These are phyloP conservation scores for Zanthoxylum bungeanum DNA, from an alignment of 345 rosid species.

Conservation along the genomic window DNA sequence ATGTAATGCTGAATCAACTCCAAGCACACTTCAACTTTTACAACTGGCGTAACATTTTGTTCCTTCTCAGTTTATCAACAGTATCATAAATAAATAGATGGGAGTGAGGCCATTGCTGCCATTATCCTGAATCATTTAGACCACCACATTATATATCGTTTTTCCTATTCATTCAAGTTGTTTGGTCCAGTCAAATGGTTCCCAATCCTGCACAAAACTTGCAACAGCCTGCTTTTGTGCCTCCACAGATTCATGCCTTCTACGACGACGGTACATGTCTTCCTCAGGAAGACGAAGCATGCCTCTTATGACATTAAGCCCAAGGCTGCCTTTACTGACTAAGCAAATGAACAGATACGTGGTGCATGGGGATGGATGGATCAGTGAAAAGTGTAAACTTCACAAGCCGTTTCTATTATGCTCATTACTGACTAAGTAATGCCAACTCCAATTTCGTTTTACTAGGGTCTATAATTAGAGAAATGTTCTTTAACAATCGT, in stretches of 20 bases:
- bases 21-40: no score
- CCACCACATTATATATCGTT: background rate
- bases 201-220: constrained; percentile 7
- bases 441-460: background rate
- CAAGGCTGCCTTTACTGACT: constrained; percentile 76
- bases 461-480: background rate
- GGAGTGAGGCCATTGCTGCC: no score
- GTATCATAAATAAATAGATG: no score
- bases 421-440: background rate
- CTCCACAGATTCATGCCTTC: constrained; percentile 65
- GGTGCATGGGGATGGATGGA: background rate
- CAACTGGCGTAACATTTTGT: no score
- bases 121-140: background rate
- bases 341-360: background rate
- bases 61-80: no score
- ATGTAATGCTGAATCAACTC: no score
- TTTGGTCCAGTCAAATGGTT: background rate
- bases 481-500: background rate
- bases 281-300: constrained; percentile 78
- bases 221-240: constrained; percentile 62
- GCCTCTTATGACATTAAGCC: constrained; percentile 85
- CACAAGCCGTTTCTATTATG: background rate
- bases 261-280: constrained; percentile 75
- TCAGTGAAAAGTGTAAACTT: background rate
- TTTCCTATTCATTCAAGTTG: constrained; percentile 63